These are phyloP conservation scores for Pseudogymnoascus sp. DNA, from an alignment of 2,329 filamentous ascomycete genomes.

Conservation along the genomic window DNA sequence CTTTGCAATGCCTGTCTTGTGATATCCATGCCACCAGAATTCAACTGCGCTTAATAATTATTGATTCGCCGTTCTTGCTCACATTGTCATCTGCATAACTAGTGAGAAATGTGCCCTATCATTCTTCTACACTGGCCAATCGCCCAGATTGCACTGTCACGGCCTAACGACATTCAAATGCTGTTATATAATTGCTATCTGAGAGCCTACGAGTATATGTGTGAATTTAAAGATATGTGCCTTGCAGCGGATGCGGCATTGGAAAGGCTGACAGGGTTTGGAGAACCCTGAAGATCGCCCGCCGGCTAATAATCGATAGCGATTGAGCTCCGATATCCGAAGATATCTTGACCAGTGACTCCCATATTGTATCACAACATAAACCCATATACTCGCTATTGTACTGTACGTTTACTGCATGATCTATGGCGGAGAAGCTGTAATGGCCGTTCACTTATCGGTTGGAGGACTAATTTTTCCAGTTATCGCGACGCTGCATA, in stretches of 20 bases:
- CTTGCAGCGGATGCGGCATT: not conserved
- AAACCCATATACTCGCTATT: not conserved
- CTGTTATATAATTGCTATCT: not conserved
- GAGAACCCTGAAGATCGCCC: constrained; percentile 5
- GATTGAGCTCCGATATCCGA: constrained; percentile 7
- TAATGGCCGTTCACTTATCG: not conserved
- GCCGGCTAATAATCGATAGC: constrained; percentile 10
- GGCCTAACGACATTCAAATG: not conserved
- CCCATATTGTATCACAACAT: not conserved
- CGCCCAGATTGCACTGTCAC: not conserved
- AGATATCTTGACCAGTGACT: not conserved
- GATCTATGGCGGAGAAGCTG: not conserved
- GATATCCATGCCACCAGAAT: not conserved
- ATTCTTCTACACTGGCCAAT: not conserved
- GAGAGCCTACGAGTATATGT: not conserved
- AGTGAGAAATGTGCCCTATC: not conserved
- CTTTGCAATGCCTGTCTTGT: not conserved
- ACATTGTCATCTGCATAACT: not conserved
- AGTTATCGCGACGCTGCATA: not conserved
- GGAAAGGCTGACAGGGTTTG: not conserved
- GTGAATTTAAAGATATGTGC: not conserved
- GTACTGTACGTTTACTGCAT: not conserved
- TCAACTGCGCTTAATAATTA: not conserved
- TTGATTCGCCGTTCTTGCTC: not conserved
- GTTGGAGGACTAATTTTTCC: constrained; percentile 1